These are phyloP conservation scores for Aureoboletus auriporus DNA, from an alignment of 768 basidiomycete species.

Conservation along the genomic window DNA sequence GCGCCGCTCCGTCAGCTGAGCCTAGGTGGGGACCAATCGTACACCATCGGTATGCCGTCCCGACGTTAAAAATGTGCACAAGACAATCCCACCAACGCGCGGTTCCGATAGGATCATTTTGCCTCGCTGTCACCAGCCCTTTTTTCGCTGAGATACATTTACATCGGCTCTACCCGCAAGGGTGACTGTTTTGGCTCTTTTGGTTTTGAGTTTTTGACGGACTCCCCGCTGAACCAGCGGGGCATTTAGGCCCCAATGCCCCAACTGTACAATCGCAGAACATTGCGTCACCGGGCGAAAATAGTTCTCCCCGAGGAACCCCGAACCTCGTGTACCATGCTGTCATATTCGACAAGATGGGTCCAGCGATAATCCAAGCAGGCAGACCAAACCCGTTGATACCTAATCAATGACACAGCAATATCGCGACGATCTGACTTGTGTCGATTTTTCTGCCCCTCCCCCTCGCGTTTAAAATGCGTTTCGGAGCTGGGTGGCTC, in stretches of 20 bases:
- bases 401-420: slow-evolving; percentile 20
- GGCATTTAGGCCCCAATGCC: slow-evolving; percentile 13
- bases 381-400: slow-evolving; percentile 18
- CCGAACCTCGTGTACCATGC: slow-evolving; percentile 25
- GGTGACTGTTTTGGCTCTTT: slow-evolving; percentile 33
- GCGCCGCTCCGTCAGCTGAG: slow-evolving; percentile 9
- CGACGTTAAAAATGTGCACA: slow-evolving; percentile 15
- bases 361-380: slow-evolving; percentile 19
- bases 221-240: slow-evolving; percentile 18
- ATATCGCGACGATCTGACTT: slow-evolving; percentile 24
- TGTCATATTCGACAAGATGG: slow-evolving; percentile 19
- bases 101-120: slow-evolving; percentile 17
- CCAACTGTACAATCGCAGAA: slow-evolving; percentile 18
- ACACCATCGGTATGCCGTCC: slow-evolving; percentile 21
- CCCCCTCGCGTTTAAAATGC: slow-evolving; percentile 25
- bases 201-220: slow-evolving; percentile 32
- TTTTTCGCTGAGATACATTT: slow-evolving; percentile 14
- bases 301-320: slow-evolving; percentile 30
- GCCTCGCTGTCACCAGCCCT: slow-evolving; percentile 16
- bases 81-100: slow-evolving; percentile 8
- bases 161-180: slow-evolving; percentile 19
- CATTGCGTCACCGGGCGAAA: slow-evolving; percentile 19
- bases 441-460: slow-evolving; percentile 16
- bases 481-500: background rate
- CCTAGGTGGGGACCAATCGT: slow-evolving; percentile 3